Conservation (phyloP, 1,139 yeast species). For the Sugiyamaella neomexicana region DNA sequence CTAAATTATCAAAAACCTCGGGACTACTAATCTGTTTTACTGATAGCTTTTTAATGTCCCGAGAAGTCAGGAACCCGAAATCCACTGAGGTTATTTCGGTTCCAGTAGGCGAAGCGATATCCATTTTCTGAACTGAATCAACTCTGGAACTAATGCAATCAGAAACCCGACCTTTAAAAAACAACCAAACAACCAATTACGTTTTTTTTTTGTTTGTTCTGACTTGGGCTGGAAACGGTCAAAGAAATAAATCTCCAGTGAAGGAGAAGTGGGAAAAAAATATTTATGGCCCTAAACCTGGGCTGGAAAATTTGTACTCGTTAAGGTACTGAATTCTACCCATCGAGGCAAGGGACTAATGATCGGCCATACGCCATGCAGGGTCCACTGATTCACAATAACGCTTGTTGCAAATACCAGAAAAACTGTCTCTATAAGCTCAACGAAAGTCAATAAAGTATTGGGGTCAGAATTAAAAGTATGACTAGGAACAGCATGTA, state of each 20-base stretch:
- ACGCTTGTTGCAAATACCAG: too few species aligned
- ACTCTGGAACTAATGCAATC: background rate
- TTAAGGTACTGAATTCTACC: background rate
- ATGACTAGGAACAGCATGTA: too few species aligned
- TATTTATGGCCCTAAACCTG: conserved; percentile 11
- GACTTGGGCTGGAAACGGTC: too few species aligned
- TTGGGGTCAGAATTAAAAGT: too few species aligned
- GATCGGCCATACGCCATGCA: background rate
- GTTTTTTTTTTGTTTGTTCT: background rate
- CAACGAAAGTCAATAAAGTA: too few species aligned
- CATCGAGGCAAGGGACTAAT: background rate
- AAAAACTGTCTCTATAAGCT: too few species aligned
- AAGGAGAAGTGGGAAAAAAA: conserved; percentile 1
- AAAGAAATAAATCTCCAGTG: background rate
- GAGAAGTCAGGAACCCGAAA: conserved; percentile 79
- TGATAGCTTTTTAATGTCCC: conserved; percentile 80
- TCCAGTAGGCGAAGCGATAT: conserved; percentile 93
- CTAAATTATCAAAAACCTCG: conserved; percentile 88
- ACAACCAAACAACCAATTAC: too few species aligned
- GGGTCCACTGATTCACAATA: background rate
- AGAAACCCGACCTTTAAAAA: too few species aligned
- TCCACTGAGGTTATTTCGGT: conserved; percentile 91
- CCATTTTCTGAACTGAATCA: conserved; percentile 53
- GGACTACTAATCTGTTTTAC: conserved; percentile 97
- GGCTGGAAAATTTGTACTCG: background rate